Base-by-base conservation (phyloP, 345 rosid genomes). In the Lagerstroemia speciosa region DNA sequence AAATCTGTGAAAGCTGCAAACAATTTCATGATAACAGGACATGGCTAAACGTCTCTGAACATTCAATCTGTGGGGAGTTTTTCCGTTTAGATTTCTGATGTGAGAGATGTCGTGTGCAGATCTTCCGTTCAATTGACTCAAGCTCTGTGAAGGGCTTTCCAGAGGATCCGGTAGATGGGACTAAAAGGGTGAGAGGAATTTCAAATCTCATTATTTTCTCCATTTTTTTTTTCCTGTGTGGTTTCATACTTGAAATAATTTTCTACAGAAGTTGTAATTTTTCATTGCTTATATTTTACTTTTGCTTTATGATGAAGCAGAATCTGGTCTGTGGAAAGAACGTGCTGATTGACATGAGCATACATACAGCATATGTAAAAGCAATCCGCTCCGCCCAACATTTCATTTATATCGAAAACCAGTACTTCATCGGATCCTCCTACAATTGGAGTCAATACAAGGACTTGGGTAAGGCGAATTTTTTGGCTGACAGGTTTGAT, bases 381-480 rank as follows among this genome's bases (percentile, higher is more conserved):
- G 98, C 97, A 73, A 93, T 93, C 67, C 98, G 98, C 78, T 77
- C 94, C 71, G 98, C 98, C 34, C 98, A 93, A 80, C 96, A 93
- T 78, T 93, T 83, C 74, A 89, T 93, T 72, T 93, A 93, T 75
- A 91, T 93, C 1, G 98, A 93, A 81, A 93, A 93, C 74, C 98
- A 93, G 76, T 93, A 93, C 76, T 93, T 93, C 80, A 83, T 89
- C 74, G 98, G 98, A 29, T 93, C 98, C 65, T 89, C 98, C 22
- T 91, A 75, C 84, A 86, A 83, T 71, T 93, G 98, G 98, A 83
- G 77, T 78, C 81, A 89, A 40, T 66, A 86, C 75, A 87, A 77
- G 79, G 89, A 89, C 78, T 66, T 91, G 71, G 97, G 98, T 91
- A 69, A 67, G 82, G 19, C 48, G 34, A 62, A 55, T 71, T 32